Evolutionary conservation across 176 grass and related monocot genomes (phyloP), one percentile per base, ranked within the genome.

Genomic region (Calamus simplicifolius): DNA sequence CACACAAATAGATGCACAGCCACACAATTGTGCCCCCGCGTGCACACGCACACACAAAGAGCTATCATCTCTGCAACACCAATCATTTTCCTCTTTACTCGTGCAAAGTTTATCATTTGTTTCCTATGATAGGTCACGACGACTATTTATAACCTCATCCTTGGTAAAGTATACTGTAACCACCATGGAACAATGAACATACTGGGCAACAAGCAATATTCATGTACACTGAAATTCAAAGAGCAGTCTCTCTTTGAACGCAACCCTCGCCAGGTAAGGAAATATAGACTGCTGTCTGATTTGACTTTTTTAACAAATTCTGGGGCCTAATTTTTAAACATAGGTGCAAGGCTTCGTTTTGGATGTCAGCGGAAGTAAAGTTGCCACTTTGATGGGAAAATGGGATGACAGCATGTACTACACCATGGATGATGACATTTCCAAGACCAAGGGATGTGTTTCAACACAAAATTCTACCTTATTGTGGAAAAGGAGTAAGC

Each of bases 111-210:
- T 16, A 27, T 29, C 28, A 50, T 14, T 56, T 10, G 18, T 27
- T 59, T 52, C 51, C 30, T 51, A 7, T 66, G 4, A 14, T 73
- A 85, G 82, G 77, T 85, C 66, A 85, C 77, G 63, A 81, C 77
- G 27, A 69, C 82, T 43, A 81, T 85, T 52, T 54, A 73, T 55
- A 85, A 85, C 52, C 67, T 85, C 58, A 85, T 85, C 27, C 50
- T 85, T 4, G 77, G 82, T 19, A 76, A 56, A 58, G 51, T 80
- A 31, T 81, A 81, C 58, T 85, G 82, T 68, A 74, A 85, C 69
- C 82, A 85, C 50, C 77, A 85, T 63, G 82, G 82, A 12, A 80
- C 62, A 21, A 85, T 85, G 82, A 68, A 27, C 18, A 85, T 85
- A 72, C 31, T 19, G 18, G 82, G 82, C 21, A 85, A 81, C 49